A percentile compares a stretch with the other conserved stretches of the same genome.
These are phyloP conservation scores for Penicillium chermesinum DNA, from an alignment of 495 filamentous ascomycete species.

Conservation along the genomic window DNA sequence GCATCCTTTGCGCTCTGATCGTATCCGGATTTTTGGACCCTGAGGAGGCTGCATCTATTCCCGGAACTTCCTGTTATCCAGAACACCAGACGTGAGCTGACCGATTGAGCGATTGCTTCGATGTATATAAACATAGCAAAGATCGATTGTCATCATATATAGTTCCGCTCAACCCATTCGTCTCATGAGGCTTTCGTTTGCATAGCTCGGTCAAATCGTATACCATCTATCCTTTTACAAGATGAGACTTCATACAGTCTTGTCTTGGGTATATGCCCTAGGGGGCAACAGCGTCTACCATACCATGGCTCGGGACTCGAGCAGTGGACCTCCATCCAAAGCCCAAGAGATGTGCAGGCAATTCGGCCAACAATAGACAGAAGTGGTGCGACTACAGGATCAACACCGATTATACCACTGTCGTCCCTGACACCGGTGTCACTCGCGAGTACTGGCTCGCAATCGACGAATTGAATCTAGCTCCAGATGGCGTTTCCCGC, in stretches of 20 bases:
- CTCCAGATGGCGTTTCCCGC: conserved; percentile 59
- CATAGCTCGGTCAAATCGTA: too few species aligned
- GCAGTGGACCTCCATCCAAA: neutral
- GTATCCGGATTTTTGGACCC: too few species aligned
- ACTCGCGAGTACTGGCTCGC: conserved; percentile 4
- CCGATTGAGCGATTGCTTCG: too few species aligned
- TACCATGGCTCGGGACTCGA: neutral
- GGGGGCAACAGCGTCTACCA: neutral
- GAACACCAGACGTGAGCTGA: too few species aligned
- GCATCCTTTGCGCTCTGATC: too few species aligned
- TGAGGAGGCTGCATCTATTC: too few species aligned
- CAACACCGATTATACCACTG: conserved; percentile 1
- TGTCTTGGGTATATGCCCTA: neutral
- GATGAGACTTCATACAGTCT: neutral
- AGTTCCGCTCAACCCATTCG: too few species aligned
- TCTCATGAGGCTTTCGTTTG: too few species aligned
- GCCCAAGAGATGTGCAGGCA: conserved; percentile 1
- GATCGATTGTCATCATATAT: too few species aligned
- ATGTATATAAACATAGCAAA: too few species aligned
- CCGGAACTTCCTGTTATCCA: too few species aligned
- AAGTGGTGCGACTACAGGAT: conserved; percentile 4
- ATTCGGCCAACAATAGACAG: neutral
- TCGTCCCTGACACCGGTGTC: conserved; percentile 3
- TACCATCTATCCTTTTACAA: too few species aligned
- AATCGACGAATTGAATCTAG: conserved; percentile 12